Base-by-base conservation (phyloP, 2,329 filamentous ascomycete genomes). In the Shiraia sp. region DNA sequence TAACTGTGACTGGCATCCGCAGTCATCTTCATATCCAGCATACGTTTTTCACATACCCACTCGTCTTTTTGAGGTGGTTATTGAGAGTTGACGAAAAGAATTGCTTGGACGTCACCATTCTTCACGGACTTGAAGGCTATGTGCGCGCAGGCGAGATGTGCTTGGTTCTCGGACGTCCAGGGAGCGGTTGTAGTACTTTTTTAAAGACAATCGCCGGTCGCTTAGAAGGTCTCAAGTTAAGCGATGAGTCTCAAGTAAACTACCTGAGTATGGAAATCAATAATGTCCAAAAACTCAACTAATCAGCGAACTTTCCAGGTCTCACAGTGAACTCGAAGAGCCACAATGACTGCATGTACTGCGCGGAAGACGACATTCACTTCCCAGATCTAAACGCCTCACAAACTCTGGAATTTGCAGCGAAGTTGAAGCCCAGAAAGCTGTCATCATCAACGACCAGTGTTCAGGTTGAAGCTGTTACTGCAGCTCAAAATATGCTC, bases 381-480 rank as follows among this genome's bases (percentile, higher is more conserved):
- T 83, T 89, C 52, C 80, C 89, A 0, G 90, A 87, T 0, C 74
- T 95, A 16, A 91, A 88, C 0, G 90, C 95, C 2, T 85, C 87
- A 45, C 87, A 95, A 64, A 95, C 90, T 0, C 78, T 95, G 1
- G 81, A 79, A 0, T 95, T 95, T 63, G 89, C 89, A 0, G 72
- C 92, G 4, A 85, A 90, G 55, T n/a, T n/a, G n/a, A n/a, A n/a
- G n/a, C 86, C 85, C 23, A 25, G 25, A 27, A 27, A 15, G 8
- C 22, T 15, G 12, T 4, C 7, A 19, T 3, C 32, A 10, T 5
- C 9, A n/a, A 14, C 15, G 3, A 33, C 6, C 3, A 12, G 12
- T n/a, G 14, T 14, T 6, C 13, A 15, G 5, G 9, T 27, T 6
- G 33, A 6, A 13, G 5, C 8, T 7, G 23, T 36, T 36, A 10